Base-by-base conservation (phyloP, 352 stramenopile genomes). In the Phytophthora chlamydospora region DNA sequence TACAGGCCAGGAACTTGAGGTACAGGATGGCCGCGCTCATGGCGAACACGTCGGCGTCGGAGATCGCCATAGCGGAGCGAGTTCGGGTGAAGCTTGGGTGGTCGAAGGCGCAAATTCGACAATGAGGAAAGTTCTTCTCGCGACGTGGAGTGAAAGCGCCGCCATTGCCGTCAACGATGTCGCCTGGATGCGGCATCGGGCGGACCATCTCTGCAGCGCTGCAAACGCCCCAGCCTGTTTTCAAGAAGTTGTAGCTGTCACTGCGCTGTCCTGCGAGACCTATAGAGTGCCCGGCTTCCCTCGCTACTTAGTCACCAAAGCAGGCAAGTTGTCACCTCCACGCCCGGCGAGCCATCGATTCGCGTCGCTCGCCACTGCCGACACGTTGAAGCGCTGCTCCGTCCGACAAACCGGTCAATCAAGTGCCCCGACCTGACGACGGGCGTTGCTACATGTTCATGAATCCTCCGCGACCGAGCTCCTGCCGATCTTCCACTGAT, bases 1-100 rank as follows among this genome's bases (percentile, higher is more conserved):
- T 75, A n/a, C 75, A 78, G 14, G 45, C 66, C 36, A 88, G 36
- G 61, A 85, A 86, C 74, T 89, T 89, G 48, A 83, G 47, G 68
- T 88, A 89, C 12, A 89, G 66, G 48, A 89, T 45, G 8, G 63
- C 66, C 3, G 70, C 74, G 70, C 75, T 83, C 12, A 77, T 38
- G 7, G 75, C 77, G 47, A 80, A 71, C 36, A 71, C 53, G 38
- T 76, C 73, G 33, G 71, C 54, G 31, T 76, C 67, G 4, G 66
- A 64, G 49, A 64, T 58, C 8, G 32, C n/a, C 54, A 70, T 67
- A 14, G 35, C 40, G 43, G 21, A 24, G 44, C 21, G 24, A 36
- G 13, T 62, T 14, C 42, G 45, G 47, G 35, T 47, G 41, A 16
- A 63, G 49, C 57, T 71, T 71, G 48, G 21, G 39, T 67, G 44